phyloP scores from a whole-genome alignment of 495 filamentous ascomycete species.

The Beverwykella pulmonaria region DNA sequence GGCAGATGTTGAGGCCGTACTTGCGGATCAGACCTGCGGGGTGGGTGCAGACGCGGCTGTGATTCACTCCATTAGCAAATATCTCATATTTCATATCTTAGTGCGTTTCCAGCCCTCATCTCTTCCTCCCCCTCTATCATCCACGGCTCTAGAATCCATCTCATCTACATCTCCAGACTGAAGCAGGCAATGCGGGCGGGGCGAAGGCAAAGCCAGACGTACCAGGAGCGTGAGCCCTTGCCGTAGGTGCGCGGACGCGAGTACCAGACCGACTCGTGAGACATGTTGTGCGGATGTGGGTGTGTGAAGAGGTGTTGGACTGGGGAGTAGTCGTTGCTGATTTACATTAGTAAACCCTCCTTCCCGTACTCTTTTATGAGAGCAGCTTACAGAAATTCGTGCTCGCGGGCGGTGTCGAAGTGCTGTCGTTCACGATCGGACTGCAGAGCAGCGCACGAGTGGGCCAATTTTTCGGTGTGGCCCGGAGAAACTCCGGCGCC shows the following conservation, averaged over 20 bases:
- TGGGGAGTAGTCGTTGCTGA: not conserved
- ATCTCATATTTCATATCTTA: no score
- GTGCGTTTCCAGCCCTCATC: not conserved
- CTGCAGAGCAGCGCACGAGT: not conserved
- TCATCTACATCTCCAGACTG: no score
- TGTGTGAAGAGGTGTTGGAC: slow-evolving; percentile 10
- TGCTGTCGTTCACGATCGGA: slow-evolving; percentile 14
- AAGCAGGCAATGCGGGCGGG: not conserved
- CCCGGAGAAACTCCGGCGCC: slow-evolving; percentile 1
- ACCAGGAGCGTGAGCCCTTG: slow-evolving; percentile 92
- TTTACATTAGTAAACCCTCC: not conserved
- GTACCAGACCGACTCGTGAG: slow-evolving; percentile 99
- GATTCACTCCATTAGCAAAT: slow-evolving; percentile 30
- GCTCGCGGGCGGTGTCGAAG: slow-evolving; percentile 4
- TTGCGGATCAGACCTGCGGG: slow-evolving; percentile 95
- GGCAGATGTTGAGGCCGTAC: slow-evolving; percentile 99
- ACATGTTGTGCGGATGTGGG: slow-evolving; percentile 59
- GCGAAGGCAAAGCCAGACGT: slow-evolving; percentile 43
- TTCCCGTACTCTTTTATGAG: not conserved
- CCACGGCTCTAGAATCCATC: not conserved
- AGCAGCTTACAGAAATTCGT: not conserved
- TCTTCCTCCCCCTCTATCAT: not conserved
- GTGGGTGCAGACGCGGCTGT: slow-evolving; percentile 95
- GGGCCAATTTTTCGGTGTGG: slow-evolving; percentile 8
- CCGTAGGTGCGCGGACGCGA: slow-evolving; percentile 94